phyloP scores from a whole-genome alignment of 306 rosid genomes.

The Corylus avellana region DNA sequence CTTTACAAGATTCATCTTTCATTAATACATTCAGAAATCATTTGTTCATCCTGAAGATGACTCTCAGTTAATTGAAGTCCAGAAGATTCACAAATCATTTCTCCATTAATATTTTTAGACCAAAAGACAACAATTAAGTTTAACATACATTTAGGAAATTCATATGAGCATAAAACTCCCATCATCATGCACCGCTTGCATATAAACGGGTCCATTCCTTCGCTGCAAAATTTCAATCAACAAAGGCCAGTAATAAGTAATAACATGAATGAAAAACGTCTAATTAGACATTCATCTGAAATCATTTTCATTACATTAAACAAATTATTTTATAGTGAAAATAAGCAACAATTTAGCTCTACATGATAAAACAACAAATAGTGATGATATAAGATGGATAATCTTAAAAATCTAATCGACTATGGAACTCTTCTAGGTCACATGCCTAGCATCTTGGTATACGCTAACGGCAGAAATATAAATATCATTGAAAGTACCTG shows the following conservation, averaged over 20 bases:
- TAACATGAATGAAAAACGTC: not conserved
- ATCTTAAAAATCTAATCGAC: not conserved
- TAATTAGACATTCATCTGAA: not conserved
- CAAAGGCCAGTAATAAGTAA: constrained; percentile 6
- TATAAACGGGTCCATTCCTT: constrained; percentile 91
- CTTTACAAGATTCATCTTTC: not conserved
- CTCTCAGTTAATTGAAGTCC: not conserved
- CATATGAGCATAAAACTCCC: constrained; percentile 39
- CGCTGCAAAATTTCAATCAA: constrained; percentile 48
- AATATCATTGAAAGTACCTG: constrained; percentile 47
- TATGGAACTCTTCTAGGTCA: constrained; percentile 5
- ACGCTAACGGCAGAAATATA: constrained; percentile 1
- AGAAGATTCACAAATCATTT: not conserved
- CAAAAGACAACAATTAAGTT: not conserved
- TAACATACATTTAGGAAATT: constrained; percentile 46
- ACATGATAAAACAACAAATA: not conserved
- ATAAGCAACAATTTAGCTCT: not conserved
- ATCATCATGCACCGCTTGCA: constrained; percentile 74
- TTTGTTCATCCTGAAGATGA: constrained; percentile 2
- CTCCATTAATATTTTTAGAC: not conserved
- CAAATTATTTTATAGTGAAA: not conserved
- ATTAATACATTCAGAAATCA: not conserved
- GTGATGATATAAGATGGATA: not conserved
- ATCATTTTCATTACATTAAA: not conserved
- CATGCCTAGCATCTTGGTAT: not conserved